These are phyloP conservation scores for Podila epicladia DNA, from an alignment of 192 early-diverging fungal genomes.

Conservation along the genomic window DNA sequence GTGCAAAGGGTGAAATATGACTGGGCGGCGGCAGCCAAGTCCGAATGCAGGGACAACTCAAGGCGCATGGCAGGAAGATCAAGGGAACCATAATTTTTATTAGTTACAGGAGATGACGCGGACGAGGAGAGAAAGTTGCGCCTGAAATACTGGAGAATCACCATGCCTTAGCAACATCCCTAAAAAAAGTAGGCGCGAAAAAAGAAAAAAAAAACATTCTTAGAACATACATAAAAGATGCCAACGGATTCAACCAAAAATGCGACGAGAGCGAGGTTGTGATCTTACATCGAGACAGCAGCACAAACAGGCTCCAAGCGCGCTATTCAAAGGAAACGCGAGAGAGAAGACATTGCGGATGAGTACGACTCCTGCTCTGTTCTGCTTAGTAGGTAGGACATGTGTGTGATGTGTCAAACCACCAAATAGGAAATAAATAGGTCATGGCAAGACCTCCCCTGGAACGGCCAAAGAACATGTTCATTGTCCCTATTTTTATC, in stretches of 20 bases:
- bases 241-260: neutral
- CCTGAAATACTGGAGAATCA: neutral
- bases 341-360: neutral
- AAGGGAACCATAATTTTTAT: neutral
- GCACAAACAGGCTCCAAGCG: constrained; percentile 34
- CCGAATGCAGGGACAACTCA: too few species aligned
- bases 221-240: neutral
- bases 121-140: neutral
- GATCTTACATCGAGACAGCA: constrained; percentile 35
- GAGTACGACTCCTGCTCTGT: neutral
- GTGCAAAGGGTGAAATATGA: too few species aligned
- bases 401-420: too few species aligned
- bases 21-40: too few species aligned
- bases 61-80: neutral
- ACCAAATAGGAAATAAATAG: too few species aligned
- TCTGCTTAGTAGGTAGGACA: neutral
- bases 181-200: neutral
- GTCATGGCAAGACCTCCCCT: too few species aligned
- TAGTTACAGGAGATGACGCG: neutral
- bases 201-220: neutral
- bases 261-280: neutral
- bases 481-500: too few species aligned
- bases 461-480: too few species aligned
- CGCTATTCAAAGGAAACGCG: constrained; percentile 3
- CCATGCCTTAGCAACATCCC: constrained; percentile 10